Evolutionary conservation across 2,329 filamentous ascomycete genomes (phyloP).

Genomic region (Fusarium citri): DNA sequence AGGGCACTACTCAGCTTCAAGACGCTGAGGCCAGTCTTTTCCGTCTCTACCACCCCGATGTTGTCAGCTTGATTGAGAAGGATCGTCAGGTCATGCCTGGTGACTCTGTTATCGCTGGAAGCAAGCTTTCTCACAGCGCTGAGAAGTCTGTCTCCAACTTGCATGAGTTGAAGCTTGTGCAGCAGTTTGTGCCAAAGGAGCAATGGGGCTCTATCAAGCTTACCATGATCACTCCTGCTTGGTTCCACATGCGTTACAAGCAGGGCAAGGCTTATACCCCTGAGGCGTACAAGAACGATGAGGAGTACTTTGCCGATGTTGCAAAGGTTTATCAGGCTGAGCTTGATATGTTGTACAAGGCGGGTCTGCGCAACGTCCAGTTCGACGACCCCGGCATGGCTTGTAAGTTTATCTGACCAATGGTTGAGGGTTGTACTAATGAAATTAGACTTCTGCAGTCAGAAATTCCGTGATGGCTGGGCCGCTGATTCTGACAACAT

Average conservation of each 20-base stretch:
- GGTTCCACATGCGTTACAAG: slow-evolving; percentile 47
- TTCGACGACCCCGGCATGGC: slow-evolving; percentile 76
- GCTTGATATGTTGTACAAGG: slow-evolving; percentile 69
- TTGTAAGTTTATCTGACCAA: slow-evolving; percentile 59
- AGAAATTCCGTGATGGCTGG: slow-evolving; percentile 78
- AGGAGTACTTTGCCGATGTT: slow-evolving; percentile 73
- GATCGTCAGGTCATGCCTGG: slow-evolving; percentile 67
- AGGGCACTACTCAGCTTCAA: slow-evolving; percentile 60
- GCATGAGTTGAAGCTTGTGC: slow-evolving; percentile 62
- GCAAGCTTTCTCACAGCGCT: slow-evolving; percentile 59
- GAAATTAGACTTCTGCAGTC: slow-evolving; percentile 75
- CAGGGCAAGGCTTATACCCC: slow-evolving; percentile 46
- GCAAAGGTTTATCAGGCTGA: slow-evolving; percentile 75
- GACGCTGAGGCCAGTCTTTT: slow-evolving; percentile 65
- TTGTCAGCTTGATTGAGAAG: slow-evolving; percentile 64
- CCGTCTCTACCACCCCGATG: slow-evolving; percentile 66
- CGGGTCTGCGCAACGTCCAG: slow-evolving; percentile 73
- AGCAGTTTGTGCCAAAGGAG: slow-evolving; percentile 58
- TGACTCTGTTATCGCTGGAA: slow-evolving; percentile 64
- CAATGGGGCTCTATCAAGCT: slow-evolving; percentile 65
- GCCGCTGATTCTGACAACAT: slow-evolving; percentile 74
- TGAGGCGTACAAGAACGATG: slow-evolving; percentile 44
- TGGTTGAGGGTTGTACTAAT: not conserved
- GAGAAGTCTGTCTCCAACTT: slow-evolving; percentile 60
- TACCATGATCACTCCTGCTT: slow-evolving; percentile 65